Conservation (phyloP, 306 rosid genomes). For the Clitoria ternatea region DNA sequence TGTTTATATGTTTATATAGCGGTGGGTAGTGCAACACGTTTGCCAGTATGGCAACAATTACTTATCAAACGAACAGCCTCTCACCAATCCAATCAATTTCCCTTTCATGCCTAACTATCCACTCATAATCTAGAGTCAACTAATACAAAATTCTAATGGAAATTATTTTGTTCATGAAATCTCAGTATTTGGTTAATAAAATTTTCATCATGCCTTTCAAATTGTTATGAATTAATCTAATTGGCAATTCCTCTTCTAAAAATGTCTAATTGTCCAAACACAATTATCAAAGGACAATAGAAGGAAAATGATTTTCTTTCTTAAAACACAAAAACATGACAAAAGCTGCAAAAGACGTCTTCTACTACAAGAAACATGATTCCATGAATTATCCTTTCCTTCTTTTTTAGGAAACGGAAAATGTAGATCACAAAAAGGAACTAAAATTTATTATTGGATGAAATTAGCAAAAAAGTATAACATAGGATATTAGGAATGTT, state of each 20-base stretch:
- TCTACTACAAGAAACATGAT: neutral
- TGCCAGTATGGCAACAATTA: neutral
- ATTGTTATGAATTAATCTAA: no score
- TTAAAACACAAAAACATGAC: neutral
- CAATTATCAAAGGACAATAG: neutral
- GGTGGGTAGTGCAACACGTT: neutral
- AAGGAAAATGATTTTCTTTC: neutral
- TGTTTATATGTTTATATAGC: neutral
- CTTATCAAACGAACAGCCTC: neutral
- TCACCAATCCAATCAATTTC: neutral
- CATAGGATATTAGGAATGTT: no score
- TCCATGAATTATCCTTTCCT: neutral
- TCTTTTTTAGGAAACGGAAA: neutral
- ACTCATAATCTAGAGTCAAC: neutral
- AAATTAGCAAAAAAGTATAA: neutral
- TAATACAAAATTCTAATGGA: neutral
- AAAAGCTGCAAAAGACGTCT: neutral
- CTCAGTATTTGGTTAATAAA: no score
- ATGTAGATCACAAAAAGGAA: neutral
- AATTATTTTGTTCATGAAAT: neutral
- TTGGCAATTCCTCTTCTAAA: no score
- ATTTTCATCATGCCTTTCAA: no score
- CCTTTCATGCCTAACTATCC: neutral
- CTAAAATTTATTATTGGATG: neutral
- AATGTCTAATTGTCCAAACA: no score